Conservation (phyloP, 2,329 filamentous ascomycete genomes). For the Huntiella bhutanensis region DNA sequence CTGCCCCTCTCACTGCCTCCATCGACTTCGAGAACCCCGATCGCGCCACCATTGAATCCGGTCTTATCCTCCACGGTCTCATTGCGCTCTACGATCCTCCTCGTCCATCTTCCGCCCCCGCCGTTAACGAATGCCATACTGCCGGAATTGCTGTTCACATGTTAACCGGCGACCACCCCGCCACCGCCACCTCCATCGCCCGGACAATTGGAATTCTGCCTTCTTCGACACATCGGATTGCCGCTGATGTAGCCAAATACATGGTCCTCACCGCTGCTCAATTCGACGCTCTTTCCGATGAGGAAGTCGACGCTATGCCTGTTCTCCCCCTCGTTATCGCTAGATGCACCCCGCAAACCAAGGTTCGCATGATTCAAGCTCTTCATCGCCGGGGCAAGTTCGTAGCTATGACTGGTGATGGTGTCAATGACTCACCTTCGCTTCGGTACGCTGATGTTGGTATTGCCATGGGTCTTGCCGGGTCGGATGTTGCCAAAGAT, state of each 20-base stretch:
- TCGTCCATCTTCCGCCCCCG: constrained; percentile 43
- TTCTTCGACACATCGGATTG: constrained; percentile 27
- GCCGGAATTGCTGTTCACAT: constrained; percentile 49
- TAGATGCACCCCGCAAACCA: constrained; percentile 49
- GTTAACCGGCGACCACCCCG: constrained; percentile 48
- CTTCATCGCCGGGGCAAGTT: constrained; percentile 46
- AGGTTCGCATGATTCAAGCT: constrained; percentile 57
- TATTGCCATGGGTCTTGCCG: constrained; percentile 46
- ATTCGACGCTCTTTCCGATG: constrained; percentile 44
- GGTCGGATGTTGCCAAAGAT: constrained; percentile 44
- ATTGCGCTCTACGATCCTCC: constrained; percentile 56
- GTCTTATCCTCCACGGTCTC: constrained; percentile 45
- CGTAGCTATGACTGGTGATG: constrained; percentile 57
- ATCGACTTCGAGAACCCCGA: constrained; percentile 26
- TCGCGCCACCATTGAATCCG: constrained; percentile 36
- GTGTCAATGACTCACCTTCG: constrained; percentile 55
- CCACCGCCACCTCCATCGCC: constrained; percentile 43
- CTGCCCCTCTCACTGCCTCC: constrained; percentile 22
- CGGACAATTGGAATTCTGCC: constrained; percentile 41
- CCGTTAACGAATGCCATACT: constrained; percentile 38
- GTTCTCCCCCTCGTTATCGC: constrained; percentile 50
- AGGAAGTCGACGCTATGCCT: constrained; percentile 44
- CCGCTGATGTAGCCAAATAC: constrained; percentile 32
- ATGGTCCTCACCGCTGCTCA: constrained; percentile 46
- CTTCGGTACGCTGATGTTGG: constrained; percentile 52